Evolutionary conservation across 306 rosid species (phyloP), one percentile per base, ranked within the genome.

Genomic region (Abrus pulchellus): DNA sequence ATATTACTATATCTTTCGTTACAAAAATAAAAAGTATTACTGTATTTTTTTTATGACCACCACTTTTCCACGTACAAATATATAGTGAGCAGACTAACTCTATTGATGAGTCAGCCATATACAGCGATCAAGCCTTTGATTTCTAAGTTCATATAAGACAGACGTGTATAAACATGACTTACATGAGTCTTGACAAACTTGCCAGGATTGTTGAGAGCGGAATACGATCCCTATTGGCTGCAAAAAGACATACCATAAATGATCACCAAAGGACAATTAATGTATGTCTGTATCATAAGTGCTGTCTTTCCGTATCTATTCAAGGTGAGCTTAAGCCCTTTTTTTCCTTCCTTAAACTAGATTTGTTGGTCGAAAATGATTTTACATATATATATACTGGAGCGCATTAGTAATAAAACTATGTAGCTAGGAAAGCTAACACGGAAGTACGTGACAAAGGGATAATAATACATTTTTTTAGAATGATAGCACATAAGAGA

Each of bases 261-360:
- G 45, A 77, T 64, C 43, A 3, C 73, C 55, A 63, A 49, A 50
- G 74, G 74, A 52, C 64, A 71, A 33, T 50, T 41, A 28, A 59
- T 29, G 0, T 59, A 43, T 30, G 40, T 44, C 64, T 38, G 33
- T 52, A 53, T 74, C 57, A 4, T 0, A 59, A 29, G 1, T 36
- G 50, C 6, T 54, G 76, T 53, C 33, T 8, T 60, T 56, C 56
- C 7, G 10, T 20, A 34, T 74, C 41, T 61, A 33, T 61, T 33
- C 68, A 74, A 27, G 55, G 68, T 56, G 41, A 73, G 56, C 9
- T 55, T 27, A 27, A 56, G 67, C 78, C 78, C 9, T 5, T 59
- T 74, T 29, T 40, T 73, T 44, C 0, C 6, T 41, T 9, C 48
- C 6, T 64, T 6, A 65, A 65, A 65, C 52, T 4, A 5, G 7